phyloP scores from a whole-genome alignment of 2,329 filamentous ascomycete genomes.

The Dactylonectria estremocensis region DNA sequence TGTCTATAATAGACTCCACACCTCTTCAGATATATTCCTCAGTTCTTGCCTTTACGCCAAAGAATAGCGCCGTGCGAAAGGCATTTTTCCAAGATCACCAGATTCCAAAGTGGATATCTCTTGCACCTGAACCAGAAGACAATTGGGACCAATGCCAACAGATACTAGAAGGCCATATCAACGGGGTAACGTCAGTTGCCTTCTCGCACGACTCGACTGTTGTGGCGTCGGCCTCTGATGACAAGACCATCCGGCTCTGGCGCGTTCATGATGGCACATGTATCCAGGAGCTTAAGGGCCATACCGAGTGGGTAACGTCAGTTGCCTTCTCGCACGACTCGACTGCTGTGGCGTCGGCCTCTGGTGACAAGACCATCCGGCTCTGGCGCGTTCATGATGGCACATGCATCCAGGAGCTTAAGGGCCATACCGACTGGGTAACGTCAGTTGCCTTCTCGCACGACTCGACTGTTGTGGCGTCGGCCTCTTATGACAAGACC shows the following conservation, averaged over 20 bases:
- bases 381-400: conserved; percentile 4
- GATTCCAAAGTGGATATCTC: conserved; percentile 11
- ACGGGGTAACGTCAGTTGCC: not conserved
- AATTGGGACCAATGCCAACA: conserved; percentile 15
- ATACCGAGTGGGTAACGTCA: not conserved
- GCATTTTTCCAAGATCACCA: not conserved
- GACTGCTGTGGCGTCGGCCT: not conserved
- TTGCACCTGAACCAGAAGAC: conserved; percentile 1
- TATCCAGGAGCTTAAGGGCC: not conserved
- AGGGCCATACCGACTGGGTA: not conserved
- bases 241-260: too few relatives aligned
- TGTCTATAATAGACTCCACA: not conserved
- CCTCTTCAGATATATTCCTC: conserved; percentile 24
- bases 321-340: conserved; percentile 2
- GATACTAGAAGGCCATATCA: conserved; percentile 3
- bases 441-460: conserved; percentile 6
- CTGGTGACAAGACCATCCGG: not conserved
- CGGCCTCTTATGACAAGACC: not conserved
- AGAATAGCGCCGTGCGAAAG: not conserved
- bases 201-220: too few relatives aligned
- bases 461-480: not conserved
- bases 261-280: too few relatives aligned
- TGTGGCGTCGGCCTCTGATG: too few relatives aligned
- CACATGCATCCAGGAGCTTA: not conserved
- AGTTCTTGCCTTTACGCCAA: too few relatives aligned